Percentiles rank a stretch among this genome's conserved stretches.
These are phyloP conservation scores for Phlegmacium glaucopus DNA, from an alignment of 768 basidiomycete species.

Conservation along the genomic window DNA sequence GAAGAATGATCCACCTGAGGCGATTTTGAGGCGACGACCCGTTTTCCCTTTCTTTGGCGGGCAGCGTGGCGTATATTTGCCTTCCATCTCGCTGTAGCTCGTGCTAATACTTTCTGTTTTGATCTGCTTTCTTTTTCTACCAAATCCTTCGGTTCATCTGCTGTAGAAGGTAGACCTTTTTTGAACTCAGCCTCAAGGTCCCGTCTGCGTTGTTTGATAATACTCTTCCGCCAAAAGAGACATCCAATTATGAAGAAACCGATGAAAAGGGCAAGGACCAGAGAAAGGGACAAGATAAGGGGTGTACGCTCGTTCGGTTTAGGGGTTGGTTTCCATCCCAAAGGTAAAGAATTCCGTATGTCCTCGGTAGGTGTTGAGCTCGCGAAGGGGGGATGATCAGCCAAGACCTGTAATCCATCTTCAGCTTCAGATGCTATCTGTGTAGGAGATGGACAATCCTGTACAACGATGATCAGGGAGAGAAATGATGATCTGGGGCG, in stretches of 20 bases:
- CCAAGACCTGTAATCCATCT: slow-evolving; percentile 28
- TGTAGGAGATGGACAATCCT: slow-evolving; percentile 25
- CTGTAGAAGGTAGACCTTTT: slow-evolving; percentile 13
- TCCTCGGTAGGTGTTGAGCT: slow-evolving; percentile 22
- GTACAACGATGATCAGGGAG: not conserved
- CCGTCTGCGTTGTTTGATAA: slow-evolving; percentile 25
- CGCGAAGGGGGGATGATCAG: slow-evolving; percentile 12
- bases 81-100: slow-evolving; percentile 67
- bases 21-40: slow-evolving; percentile 18
- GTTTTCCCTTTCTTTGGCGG: slow-evolving; percentile 52
- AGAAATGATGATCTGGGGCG: slow-evolving; percentile 2
- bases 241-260: slow-evolving; percentile 58
- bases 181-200: slow-evolving; percentile 35
- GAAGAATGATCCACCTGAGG: slow-evolving; percentile 27
- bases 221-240: slow-evolving; percentile 54
- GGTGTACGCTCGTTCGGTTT: slow-evolving; percentile 33
- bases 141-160: slow-evolving; percentile 28
- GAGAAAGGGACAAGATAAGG: slow-evolving; percentile 54
- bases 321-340: slow-evolving; percentile 42
- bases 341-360: slow-evolving; percentile 43
- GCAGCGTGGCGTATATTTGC: slow-evolving; percentile 58
- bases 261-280: slow-evolving; percentile 61
- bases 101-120: slow-evolving; percentile 61
- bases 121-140: slow-evolving; percentile 44
- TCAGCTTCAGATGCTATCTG: slow-evolving; percentile 24